A percentile compares a stretch with the other conserved stretches of the same genome.
phyloP scores from a whole-genome alignment of 768 basidiomycete genomes.

The Mycena belliarum region DNA sequence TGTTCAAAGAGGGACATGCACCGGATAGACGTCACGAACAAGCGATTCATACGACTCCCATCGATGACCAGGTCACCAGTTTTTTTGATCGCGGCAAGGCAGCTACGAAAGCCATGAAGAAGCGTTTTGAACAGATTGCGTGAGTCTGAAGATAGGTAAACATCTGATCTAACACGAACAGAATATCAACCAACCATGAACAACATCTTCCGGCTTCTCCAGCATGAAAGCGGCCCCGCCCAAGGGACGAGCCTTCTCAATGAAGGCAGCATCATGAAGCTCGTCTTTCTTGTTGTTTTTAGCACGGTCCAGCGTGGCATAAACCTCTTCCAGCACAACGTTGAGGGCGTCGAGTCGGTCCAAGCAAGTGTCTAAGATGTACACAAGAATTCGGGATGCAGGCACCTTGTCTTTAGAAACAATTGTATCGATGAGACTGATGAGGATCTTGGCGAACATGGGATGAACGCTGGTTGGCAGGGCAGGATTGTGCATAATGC shows the following conservation, averaged over 20 bases:
- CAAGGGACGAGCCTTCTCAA: constrained; percentile 87
- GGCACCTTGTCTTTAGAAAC: constrained; percentile 67
- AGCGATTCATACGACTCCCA: constrained; percentile 80
- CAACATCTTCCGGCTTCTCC: constrained; percentile 81
- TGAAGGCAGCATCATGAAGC: constrained; percentile 56
- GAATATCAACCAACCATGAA: constrained; percentile 59
- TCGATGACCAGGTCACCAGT: constrained; percentile 71
- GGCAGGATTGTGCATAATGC: constrained; percentile 86
- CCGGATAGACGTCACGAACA: constrained; percentile 83
- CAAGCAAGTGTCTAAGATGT: constrained; percentile 81
- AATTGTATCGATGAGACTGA: constrained; percentile 84
- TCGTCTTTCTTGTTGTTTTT: constrained; percentile 46
- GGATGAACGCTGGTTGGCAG: constrained; percentile 82
- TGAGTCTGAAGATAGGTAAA: constrained; percentile 58
- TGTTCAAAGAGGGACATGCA: constrained; percentile 85
- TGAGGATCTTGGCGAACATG: constrained; percentile 90
- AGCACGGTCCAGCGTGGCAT: constrained; percentile 45
- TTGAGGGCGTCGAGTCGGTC: constrained; percentile 84
- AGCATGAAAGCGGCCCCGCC: constrained; percentile 73
- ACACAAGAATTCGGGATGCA: constrained; percentile 66
- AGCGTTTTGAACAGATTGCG: constrained; percentile 86
- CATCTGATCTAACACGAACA: neutral
- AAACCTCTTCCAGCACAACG: constrained; percentile 58
- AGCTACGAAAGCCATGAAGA: constrained; percentile 83
- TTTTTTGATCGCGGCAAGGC: constrained; percentile 75